Conservation (phyloP, 2,329 filamentous ascomycete species). For the Cladophialophora carrionii region DNA sequence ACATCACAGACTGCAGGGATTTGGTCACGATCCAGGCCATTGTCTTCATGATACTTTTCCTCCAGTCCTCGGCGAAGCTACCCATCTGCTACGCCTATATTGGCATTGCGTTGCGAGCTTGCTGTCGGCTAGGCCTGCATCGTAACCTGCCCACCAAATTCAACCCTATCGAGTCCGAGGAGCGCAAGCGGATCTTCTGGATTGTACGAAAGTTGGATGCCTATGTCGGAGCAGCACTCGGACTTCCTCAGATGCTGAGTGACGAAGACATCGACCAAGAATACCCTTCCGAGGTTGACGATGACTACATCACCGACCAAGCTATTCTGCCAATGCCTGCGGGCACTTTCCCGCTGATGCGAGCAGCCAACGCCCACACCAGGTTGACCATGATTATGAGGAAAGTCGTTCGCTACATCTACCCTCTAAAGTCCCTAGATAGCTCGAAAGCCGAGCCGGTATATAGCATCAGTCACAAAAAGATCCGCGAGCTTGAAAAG, state of each 20-base stretch:
- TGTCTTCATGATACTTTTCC: conserved; percentile 77
- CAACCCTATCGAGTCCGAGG: conserved; percentile 72
- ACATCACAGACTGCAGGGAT: conserved; percentile 68
- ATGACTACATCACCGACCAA: conserved; percentile 52
- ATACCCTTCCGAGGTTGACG: conserved; percentile 51
- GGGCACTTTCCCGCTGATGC: conserved; percentile 60
- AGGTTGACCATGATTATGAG: conserved; percentile 60
- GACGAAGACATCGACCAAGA: conserved; percentile 57
- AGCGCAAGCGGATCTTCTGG: conserved; percentile 68
- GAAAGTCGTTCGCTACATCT: conserved; percentile 67
- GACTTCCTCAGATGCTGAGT: conserved; percentile 54
- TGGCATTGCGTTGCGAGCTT: conserved; percentile 74
- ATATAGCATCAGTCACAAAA: conserved; percentile 66
- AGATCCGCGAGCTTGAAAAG: conserved; percentile 66
- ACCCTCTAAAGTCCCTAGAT: conserved; percentile 58
- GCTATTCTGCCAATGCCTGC: conserved; percentile 59
- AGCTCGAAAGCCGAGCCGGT: conserved; percentile 53
- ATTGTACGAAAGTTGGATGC: conserved; percentile 56
- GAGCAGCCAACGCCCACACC: conserved; percentile 64
- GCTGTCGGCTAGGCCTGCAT: conserved; percentile 77
- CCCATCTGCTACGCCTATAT: conserved; percentile 80
- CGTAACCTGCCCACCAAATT: conserved; percentile 69
- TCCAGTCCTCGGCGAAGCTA: conserved; percentile 77
- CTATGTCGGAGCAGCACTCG: conserved; percentile 55
- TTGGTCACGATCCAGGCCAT: conserved; percentile 74